A percentile compares a stretch with the other conserved stretches of the same genome.
Conservation (phyloP, 2,329 filamentous ascomycete genomes). For the Colletotrichum plurivorum region DNA sequence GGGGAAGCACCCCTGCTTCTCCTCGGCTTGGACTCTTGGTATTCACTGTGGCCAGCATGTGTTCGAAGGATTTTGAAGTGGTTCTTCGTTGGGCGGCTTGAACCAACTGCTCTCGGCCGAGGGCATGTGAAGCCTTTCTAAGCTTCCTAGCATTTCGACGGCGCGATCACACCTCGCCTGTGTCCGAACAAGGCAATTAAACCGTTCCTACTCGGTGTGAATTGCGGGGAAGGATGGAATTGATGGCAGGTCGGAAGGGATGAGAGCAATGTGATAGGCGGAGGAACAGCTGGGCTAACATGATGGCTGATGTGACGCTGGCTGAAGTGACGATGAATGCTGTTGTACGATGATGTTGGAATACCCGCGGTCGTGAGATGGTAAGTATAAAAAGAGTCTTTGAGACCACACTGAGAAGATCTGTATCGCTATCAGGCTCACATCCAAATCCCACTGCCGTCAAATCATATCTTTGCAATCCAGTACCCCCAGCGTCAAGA, state of each 20-base stretch:
- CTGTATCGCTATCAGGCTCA: neutral
- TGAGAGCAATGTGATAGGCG: conserved; percentile 2
- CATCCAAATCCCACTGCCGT: neutral
- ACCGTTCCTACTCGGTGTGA: conserved; percentile 1
- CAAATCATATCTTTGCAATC: neutral
- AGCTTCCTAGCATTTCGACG: neutral
- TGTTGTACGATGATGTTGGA: neutral
- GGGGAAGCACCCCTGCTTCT: conserved; percentile 27
- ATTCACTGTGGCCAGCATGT: conserved; percentile 16
- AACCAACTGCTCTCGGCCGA: conserved; percentile 10
- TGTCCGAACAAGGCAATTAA: neutral
- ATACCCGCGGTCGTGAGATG: neutral
- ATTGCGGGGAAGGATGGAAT: conserved; percentile 15
- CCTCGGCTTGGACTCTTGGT: conserved; percentile 26
- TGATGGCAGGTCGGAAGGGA: conserved; percentile 10
- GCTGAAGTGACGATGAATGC: neutral
- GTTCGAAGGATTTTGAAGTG: neutral
- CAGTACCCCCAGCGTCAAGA: neutral
- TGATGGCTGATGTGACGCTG: neutral
- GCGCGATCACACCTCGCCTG: conserved; percentile 27
- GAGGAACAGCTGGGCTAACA: neutral
- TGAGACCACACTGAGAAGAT: neutral
- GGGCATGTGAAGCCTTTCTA: conserved; percentile 19
- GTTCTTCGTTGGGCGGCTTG: neutral
- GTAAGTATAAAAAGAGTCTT: conserved; percentile 13